These are phyloP conservation scores for Puccinia brachypodii DNA, from an alignment of 1,284 basidiomycete genomes.

Conservation along the genomic window DNA sequence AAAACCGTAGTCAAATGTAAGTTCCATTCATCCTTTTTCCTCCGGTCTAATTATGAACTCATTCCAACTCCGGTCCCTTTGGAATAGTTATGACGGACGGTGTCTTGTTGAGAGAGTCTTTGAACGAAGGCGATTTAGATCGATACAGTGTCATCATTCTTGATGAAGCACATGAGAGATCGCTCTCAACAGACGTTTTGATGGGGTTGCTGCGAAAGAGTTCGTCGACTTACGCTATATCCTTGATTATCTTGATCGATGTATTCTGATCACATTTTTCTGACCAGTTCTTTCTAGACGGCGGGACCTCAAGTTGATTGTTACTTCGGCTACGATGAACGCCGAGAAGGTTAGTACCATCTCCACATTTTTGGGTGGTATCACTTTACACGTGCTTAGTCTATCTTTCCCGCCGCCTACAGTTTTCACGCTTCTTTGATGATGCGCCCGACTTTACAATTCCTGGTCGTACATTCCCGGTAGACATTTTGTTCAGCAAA, in stretches of 20 bases:
- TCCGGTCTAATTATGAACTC: neutral
- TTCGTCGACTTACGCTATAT: conserved; percentile 58
- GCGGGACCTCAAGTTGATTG: conserved; percentile 90
- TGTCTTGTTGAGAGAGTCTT: conserved; percentile 87
- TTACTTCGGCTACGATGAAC: conserved; percentile 99
- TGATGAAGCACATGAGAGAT: conserved; percentile 95
- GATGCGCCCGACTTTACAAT: conserved; percentile 94
- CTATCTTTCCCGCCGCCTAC: neutral
- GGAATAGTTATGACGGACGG: conserved; percentile 80
- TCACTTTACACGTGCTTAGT: neutral
- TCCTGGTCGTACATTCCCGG: conserved; percentile 96
- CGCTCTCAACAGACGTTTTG: conserved; percentile 89
- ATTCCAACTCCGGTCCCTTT: neutral
- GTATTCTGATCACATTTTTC: conserved; percentile 10
- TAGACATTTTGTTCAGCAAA: conserved; percentile 92
- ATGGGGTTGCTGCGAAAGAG: conserved; percentile 94
- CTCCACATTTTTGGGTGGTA: neutral
- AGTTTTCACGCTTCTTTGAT: conserved; percentile 94
- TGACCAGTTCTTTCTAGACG: conserved; percentile 79
- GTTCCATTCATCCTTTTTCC: neutral
- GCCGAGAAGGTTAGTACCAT: conserved; percentile 71
- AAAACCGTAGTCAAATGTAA: conserved; percentile 93
- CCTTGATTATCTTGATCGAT: neutral
- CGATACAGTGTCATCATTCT: conserved; percentile 92
- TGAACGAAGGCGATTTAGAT: conserved; percentile 94